phyloP scores from a whole-genome alignment of 2,329 filamentous ascomycete species.

The Calonectria hawksworthii region DNA sequence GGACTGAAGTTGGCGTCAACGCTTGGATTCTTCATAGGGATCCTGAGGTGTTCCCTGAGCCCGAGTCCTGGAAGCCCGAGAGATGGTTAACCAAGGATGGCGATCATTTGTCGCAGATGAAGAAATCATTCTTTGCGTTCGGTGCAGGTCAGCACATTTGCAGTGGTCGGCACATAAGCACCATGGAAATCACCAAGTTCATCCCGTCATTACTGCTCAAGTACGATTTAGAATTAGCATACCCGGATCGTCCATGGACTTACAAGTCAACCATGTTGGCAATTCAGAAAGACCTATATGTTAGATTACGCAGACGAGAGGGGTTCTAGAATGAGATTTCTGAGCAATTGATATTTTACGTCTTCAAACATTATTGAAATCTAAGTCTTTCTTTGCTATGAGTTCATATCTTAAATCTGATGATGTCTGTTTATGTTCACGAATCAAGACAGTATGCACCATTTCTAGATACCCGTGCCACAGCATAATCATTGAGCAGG shows the following conservation, averaged over 20 bases:
- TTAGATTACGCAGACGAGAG: background rate
- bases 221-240: background rate
- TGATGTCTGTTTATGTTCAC: too few relatives aligned
- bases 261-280: background rate
- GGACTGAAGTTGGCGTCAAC: constrained; percentile 6
- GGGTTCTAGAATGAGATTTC: background rate
- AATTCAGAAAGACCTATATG: constrained; percentile 1
- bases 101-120: background rate
- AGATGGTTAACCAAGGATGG: background rate
- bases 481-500: too few relatives aligned
- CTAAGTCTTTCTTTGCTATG: too few relatives aligned
- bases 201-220: background rate
- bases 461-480: too few relatives aligned
- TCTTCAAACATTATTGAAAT: too few relatives aligned
- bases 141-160: background rate
- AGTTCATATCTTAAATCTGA: too few relatives aligned
- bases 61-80: background rate
- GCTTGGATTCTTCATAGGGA: constrained; percentile 7
- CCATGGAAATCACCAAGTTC: constrained; percentile 9
- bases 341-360: too few relatives aligned
- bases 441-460: too few relatives aligned
- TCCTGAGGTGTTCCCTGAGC: background rate
- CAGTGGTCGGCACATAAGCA: background rate
- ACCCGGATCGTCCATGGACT: background rate
- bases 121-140: background rate